These are phyloP conservation scores for Adenanthera pavonina DNA, from an alignment of 306 rosid species.

Conservation along the genomic window DNA sequence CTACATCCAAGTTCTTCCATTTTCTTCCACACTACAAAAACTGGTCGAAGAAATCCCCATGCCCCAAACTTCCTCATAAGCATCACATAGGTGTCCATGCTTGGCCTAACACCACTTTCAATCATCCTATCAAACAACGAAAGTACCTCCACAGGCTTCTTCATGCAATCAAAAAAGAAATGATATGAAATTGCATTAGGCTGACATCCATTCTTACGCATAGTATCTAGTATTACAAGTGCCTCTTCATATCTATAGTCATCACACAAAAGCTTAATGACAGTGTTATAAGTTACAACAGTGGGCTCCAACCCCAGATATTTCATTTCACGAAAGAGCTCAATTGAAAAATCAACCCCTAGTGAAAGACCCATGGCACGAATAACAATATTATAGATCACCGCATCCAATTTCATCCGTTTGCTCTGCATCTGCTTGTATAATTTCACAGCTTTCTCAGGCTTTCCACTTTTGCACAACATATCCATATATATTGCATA, in stretches of 20 bases:
- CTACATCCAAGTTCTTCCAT: slow-evolving; percentile 82
- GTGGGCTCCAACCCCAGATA: slow-evolving; percentile 72
- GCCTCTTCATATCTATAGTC: slow-evolving; percentile 73
- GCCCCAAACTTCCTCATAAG: slow-evolving; percentile 82
- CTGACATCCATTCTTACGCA: slow-evolving; percentile 57
- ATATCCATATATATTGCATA: slow-evolving; percentile 90
- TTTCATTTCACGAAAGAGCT: slow-evolving; percentile 77
- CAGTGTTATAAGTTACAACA: slow-evolving; percentile 68
- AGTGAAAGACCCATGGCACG: slow-evolving; percentile 75
- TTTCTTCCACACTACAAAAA: slow-evolving; percentile 75
- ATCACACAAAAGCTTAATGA: slow-evolving; percentile 76
- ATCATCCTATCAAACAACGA: slow-evolving; percentile 74
- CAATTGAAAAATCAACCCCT: slow-evolving; percentile 71
- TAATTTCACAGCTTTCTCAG: slow-evolving; percentile 81
- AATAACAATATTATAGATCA: slow-evolving; percentile 74
- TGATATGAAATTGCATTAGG: slow-evolving; percentile 73
- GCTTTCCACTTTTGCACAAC: slow-evolving; percentile 74
- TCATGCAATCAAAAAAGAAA: slow-evolving; percentile 61
- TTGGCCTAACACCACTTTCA: slow-evolving; percentile 68
- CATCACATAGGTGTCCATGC: slow-evolving; percentile 84
- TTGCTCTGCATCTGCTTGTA: slow-evolving; percentile 71
- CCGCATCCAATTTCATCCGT: slow-evolving; percentile 73
- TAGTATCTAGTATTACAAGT: slow-evolving; percentile 50
- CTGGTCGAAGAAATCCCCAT: slow-evolving; percentile 90
- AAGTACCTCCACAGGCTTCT: slow-evolving; percentile 75